Conservation (phyloP, 23 red algal species). For the Porphyridium purpureum region DNA sequence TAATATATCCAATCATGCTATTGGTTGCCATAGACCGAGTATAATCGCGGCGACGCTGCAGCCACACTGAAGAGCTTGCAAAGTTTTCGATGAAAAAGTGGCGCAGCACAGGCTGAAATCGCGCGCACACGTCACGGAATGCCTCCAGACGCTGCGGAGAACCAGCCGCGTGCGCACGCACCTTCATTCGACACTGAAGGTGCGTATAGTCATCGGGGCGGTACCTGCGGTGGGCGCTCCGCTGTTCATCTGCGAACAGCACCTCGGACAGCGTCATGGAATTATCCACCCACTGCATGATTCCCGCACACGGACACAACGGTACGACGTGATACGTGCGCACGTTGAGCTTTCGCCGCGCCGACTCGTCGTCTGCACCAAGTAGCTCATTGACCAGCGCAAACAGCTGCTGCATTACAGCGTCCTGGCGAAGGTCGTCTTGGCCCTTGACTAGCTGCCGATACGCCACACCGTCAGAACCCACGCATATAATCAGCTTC, state of each 20-base stretch:
- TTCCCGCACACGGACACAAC: constrained; percentile 48
- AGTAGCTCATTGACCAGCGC: constrained; percentile 76
- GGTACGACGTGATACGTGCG: constrained; percentile 80
- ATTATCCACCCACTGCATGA: constrained; percentile 1
- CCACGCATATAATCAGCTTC: constrained; percentile 17
- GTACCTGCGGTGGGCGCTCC: constrained; percentile 1
- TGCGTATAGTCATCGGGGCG: neutral
- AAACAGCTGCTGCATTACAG: constrained; percentile 94
- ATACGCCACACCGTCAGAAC: constrained; percentile 63
- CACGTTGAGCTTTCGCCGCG: constrained; percentile 37
- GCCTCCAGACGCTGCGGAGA: too few species aligned
- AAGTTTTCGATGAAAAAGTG: constrained; percentile 54
- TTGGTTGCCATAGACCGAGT: constrained; percentile 78
- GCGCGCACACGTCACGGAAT: neutral
- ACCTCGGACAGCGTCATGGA: neutral
- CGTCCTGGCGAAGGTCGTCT: constrained; percentile 93
- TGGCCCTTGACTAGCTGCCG: constrained; percentile 78
- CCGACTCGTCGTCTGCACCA: constrained; percentile 17
- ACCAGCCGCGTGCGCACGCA: too few species aligned
- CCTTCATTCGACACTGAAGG: too few species aligned
- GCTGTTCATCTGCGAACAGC: neutral
- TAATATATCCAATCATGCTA: constrained; percentile 83
- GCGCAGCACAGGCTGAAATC: constrained; percentile 46
- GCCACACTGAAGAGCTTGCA: constrained; percentile 47
- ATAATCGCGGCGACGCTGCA: constrained; percentile 59